Percentiles rank a stretch among this genome's conserved stretches.
phyloP scores from a whole-genome alignment of 225 moss, liverwort and hornwort genomes.

The Sphagnum tenellum region DNA sequence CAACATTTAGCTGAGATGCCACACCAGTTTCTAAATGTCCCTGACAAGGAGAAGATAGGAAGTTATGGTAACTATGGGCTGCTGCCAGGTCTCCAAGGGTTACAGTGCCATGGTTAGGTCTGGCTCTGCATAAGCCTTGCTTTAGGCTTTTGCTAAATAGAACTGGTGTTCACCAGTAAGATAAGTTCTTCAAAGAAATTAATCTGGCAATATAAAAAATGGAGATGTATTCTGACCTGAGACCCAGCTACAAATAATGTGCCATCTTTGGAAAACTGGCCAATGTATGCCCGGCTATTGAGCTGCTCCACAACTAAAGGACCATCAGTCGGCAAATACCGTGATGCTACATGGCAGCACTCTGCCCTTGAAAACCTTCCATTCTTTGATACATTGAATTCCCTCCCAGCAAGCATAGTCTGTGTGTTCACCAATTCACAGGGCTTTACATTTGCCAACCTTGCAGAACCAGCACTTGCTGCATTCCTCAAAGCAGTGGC shows the following conservation, averaged over 20 bases:
- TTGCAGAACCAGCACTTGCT: constrained; percentile 40
- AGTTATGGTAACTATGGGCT: too few species aligned
- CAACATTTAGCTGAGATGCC: too few species aligned
- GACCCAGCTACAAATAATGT: constrained; percentile 83
- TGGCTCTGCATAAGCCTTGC: too few species aligned
- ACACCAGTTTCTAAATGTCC: too few species aligned
- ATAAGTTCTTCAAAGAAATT: too few species aligned
- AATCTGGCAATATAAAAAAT: too few species aligned
- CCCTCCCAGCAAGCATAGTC: constrained; percentile 66
- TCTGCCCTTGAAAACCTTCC: constrained; percentile 77
- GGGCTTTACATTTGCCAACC: constrained; percentile 39
- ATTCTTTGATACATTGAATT: constrained; percentile 57
- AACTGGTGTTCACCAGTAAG: too few species aligned
- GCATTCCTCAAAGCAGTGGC: constrained; percentile 25
- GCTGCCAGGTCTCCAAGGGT: too few species aligned
- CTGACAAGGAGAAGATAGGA: too few species aligned
- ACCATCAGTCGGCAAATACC: constrained; percentile 67
- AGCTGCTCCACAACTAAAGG: constrained; percentile 50
- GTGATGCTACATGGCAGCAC: constrained; percentile 54
- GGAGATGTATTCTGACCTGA: constrained; percentile 36
- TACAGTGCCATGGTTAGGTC: too few species aligned
- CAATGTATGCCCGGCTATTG: constrained; percentile 74
- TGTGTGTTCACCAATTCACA: constrained; percentile 43
- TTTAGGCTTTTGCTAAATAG: too few species aligned
- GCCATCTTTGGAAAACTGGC: constrained; percentile 78